A percentile compares a stretch with the other conserved stretches of the same genome.
These are phyloP conservation scores for Dactylellina drechsleri DNA, from an alignment of 2,329 filamentous ascomycete species.

Conservation along the genomic window DNA sequence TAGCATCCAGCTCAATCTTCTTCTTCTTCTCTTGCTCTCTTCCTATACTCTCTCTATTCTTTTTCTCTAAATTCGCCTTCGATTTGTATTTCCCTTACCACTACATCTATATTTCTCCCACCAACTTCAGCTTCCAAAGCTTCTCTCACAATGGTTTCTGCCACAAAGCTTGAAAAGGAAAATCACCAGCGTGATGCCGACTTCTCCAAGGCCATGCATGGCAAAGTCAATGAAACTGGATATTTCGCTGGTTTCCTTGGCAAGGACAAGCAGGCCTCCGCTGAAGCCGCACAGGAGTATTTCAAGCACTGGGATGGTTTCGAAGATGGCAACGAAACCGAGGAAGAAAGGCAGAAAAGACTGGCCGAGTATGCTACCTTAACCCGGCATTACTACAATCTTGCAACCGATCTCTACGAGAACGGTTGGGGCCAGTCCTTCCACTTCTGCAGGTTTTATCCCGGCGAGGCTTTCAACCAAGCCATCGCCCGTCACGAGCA, in stretches of 20 bases:
- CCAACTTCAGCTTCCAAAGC: not conserved
- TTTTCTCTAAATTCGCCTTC: not conserved
- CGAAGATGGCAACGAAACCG: conserved; percentile 79
- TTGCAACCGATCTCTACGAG: conserved; percentile 95
- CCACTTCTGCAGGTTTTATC: conserved; percentile 94
- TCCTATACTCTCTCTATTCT: not conserved
- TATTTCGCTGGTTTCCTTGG: conserved; percentile 78
- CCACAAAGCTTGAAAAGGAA: conserved; percentile 75
- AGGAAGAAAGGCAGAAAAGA: conserved; percentile 77
- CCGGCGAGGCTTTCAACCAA: conserved; percentile 86
- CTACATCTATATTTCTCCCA: not conserved
- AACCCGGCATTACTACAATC: conserved; percentile 96
- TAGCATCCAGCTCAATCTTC: not conserved
- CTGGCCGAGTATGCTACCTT: conserved; percentile 90
- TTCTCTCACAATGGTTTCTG: conserved; percentile 39
- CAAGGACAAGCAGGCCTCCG: conserved; percentile 82
- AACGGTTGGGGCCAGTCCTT: conserved; percentile 96
- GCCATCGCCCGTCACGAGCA: conserved; percentile 97
- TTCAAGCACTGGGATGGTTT: conserved; percentile 98
- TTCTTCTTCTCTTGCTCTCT: conserved; percentile 3
- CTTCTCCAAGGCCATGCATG: conserved; percentile 91
- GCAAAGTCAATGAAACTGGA: conserved; percentile 70
- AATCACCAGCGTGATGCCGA: conserved; percentile 85
- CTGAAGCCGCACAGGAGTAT: conserved; percentile 87
- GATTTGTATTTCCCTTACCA: not conserved